phyloP scores from a whole-genome alignment of 1,139 yeast species.

The Candida tetrigidarum region DNA sequence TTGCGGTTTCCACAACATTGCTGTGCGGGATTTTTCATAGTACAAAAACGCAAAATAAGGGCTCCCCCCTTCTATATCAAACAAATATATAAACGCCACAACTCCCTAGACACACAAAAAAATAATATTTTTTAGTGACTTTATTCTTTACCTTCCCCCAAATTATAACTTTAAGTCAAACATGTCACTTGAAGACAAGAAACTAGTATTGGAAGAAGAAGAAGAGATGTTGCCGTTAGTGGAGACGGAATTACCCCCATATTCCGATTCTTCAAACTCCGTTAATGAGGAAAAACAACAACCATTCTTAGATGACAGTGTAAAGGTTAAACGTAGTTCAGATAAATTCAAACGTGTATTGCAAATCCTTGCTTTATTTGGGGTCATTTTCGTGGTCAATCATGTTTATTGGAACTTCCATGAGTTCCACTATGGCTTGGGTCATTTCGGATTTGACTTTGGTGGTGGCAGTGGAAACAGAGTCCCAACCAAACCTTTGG shows the following conservation, averaged over 20 bases:
- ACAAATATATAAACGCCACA: too few relatives aligned
- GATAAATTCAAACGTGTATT: neutral
- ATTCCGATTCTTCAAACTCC: conserved; percentile 1
- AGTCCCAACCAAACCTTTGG: neutral
- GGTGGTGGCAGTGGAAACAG: neutral
- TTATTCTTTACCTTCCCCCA: neutral
- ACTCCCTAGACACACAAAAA: neutral
- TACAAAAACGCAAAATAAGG: too few relatives aligned
- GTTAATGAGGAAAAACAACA: neutral
- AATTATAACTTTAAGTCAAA: neutral
- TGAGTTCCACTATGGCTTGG: neutral
- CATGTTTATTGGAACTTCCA: neutral
- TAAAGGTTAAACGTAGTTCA: neutral
- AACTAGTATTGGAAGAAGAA: too few relatives aligned
- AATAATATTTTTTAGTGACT: too few relatives aligned
- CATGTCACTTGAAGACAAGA: conserved; percentile 6
- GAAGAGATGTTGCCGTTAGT: neutral
- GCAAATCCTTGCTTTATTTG: neutral
- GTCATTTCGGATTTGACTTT: neutral
- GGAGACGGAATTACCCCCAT: conserved; percentile 6
- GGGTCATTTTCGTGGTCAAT: conserved; percentile 1
- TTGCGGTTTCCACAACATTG: neutral
- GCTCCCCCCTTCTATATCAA: too few relatives aligned
- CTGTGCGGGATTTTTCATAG: too few relatives aligned
- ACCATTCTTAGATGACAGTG: neutral